phyloP scores from a whole-genome alignment of 345 rosid genomes.

The Tarenaya hassleriana region DNA sequence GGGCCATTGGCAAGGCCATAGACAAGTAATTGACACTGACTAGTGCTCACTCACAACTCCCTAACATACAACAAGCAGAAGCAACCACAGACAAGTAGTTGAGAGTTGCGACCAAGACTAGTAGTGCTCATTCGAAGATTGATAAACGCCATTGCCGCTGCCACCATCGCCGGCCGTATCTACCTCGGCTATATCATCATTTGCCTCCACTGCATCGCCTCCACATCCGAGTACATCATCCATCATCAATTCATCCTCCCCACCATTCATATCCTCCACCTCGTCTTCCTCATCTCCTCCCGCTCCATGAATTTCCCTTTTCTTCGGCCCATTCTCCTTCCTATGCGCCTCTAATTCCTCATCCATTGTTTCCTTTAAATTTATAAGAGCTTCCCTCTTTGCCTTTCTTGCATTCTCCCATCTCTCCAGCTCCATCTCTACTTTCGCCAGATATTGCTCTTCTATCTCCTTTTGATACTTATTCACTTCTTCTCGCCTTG shows the following conservation, averaged over 20 bases:
- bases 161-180: too few relatives aligned
- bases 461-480: conserved; percentile 77
- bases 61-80: conserved; percentile 14
- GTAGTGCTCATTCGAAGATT: conserved; percentile 11
- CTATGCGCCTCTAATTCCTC: conserved; percentile 88
- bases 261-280: conserved; percentile 81
- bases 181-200: conserved; percentile 41
- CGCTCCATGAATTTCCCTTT: conserved; percentile 71
- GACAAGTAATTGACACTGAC: too few relatives aligned
- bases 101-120: too few relatives aligned
- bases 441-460: conserved; percentile 58
- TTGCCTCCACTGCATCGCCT: conserved; percentile 40
- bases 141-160: too few relatives aligned
- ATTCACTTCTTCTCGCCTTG: conserved; percentile 67
- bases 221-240: conserved; percentile 66
- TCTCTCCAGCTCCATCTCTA: conserved; percentile 88
- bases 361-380: conserved; percentile 96
- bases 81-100: too few relatives aligned
- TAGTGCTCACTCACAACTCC: too few relatives aligned
- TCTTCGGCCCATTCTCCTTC: conserved; percentile 96
- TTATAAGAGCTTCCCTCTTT: conserved; percentile 35
- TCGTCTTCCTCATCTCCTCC: conserved; percentile 75
- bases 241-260: conserved; percentile 90
- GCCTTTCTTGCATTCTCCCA: conserved; percentile 88
- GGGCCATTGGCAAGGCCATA: too few relatives aligned